Conservation (phyloP, 345 rosid genomes). For the Rubroshorea leprosula region DNA sequence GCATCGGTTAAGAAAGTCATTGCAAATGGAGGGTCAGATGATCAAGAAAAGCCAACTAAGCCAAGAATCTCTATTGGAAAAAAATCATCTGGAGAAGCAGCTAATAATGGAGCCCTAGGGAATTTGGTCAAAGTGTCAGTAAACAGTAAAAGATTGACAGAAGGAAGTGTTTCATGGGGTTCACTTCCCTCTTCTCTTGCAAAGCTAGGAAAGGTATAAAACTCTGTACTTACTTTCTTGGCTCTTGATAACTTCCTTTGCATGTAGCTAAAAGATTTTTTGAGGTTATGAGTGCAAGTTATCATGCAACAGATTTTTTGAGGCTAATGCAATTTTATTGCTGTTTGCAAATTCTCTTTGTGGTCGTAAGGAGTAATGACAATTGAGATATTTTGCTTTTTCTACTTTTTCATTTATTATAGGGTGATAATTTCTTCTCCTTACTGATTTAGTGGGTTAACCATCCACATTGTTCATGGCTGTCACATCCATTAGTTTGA, state of each 20-base stretch:
- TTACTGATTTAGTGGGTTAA: neutral
- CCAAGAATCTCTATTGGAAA: constrained; percentile 39
- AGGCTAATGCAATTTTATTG: too few species aligned
- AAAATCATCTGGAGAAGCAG: constrained; percentile 45
- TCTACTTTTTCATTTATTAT: neutral
- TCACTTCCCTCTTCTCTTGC: constrained; percentile 79
- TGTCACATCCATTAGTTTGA: too few species aligned
- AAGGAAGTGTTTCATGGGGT: constrained; percentile 65
- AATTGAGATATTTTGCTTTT: too few species aligned
- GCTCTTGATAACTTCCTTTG: constrained; percentile 17
- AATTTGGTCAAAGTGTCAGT: constrained; percentile 69
- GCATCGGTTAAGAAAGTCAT: constrained; percentile 42
- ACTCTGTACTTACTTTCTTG: constrained; percentile 7
- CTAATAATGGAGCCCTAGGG: constrained; percentile 52
- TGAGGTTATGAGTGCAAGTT: too few species aligned
- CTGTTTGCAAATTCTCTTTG: too few species aligned
- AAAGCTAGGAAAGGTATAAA: constrained; percentile 79
- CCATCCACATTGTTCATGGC: neutral
- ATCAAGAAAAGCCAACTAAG: constrained; percentile 48
- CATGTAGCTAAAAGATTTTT: too few species aligned
- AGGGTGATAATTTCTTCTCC: neutral
- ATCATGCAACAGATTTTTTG: too few species aligned
- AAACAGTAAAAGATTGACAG: constrained; percentile 55
- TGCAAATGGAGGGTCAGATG: constrained; percentile 43
- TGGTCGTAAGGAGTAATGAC: too few species aligned